These are phyloP conservation scores for Rhynchospora pubera DNA, from an alignment of 176 grass and related monocot species.

Conservation along the genomic window DNA sequence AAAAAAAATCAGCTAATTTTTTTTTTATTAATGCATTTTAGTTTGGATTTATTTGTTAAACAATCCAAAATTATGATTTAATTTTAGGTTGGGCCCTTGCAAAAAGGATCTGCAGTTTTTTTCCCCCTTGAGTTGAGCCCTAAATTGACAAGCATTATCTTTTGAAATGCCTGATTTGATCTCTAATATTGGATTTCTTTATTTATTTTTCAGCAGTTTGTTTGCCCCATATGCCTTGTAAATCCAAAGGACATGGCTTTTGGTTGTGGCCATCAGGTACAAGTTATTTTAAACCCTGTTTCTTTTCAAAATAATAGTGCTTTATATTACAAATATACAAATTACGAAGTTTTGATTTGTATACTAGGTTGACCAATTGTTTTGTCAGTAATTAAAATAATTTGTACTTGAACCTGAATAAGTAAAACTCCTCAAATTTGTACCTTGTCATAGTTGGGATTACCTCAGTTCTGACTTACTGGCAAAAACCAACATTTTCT, in stretches of 20 bases:
- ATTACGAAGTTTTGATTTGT: neutral
- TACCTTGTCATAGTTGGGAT: neutral
- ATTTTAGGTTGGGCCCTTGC: neutral
- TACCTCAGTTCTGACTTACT: too few relatives aligned
- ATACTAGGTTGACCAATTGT: neutral
- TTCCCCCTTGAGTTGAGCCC: too few relatives aligned
- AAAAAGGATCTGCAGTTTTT: too few relatives aligned
- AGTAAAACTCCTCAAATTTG: neutral
- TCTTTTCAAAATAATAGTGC: neutral
- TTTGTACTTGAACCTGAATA: neutral
- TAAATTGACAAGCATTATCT: neutral
- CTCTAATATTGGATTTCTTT: conserved; percentile 6
- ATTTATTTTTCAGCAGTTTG: conserved; percentile 6
- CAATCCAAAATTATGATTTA: neutral
- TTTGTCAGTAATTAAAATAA: neutral
- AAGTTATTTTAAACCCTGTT: neutral
- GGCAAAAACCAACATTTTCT: neutral
- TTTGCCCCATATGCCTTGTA: conserved; percentile 31
- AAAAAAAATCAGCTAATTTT: neutral
- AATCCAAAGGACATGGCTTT: conserved; percentile 35
- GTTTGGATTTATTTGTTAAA: neutral
- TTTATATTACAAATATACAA: neutral
- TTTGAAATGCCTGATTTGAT: neutral
- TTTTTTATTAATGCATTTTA: neutral
- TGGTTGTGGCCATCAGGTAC: conserved; percentile 34